Conservation (phyloP, 1,139 yeast species). For the Yamadazyma triangularis region DNA sequence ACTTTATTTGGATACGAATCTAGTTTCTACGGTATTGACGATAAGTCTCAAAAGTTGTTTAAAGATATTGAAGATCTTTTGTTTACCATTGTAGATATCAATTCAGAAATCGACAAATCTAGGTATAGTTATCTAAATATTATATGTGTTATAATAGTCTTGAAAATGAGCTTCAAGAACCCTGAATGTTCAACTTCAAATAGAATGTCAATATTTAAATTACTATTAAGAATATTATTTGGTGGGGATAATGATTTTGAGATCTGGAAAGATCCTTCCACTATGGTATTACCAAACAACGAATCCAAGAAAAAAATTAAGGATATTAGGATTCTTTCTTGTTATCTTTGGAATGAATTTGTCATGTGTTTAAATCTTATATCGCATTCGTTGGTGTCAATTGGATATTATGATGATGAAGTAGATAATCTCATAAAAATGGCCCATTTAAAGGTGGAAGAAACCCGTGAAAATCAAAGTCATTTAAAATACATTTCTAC, state of each 20-base stretch:
- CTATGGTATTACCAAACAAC: conserved; percentile 16
- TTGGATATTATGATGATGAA: conserved; percentile 17
- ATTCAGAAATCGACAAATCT: no score
- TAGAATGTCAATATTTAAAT: no score
- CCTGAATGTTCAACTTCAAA: no score
- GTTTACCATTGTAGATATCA: no score
- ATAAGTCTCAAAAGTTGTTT: no score
- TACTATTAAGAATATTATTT: conserved; percentile 14
- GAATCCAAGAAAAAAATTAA: conserved; percentile 16
- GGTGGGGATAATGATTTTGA: conserved; percentile 18
- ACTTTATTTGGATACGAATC: conserved; percentile 24
- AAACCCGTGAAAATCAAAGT: conserved; percentile 18
- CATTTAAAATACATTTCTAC: conserved; percentile 24
- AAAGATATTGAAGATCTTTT: no score
- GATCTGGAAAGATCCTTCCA: conserved; percentile 37
- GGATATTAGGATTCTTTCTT: conserved; percentile 28
- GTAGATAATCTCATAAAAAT: conserved; percentile 18
- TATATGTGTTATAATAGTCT: no score
- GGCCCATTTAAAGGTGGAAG: conserved; percentile 22
- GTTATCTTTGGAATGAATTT: conserved; percentile 34
- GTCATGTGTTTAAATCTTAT: conserved; percentile 30
- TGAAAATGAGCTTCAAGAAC: no score
- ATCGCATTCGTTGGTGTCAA: conserved; percentile 24
- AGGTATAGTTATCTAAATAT: no score
- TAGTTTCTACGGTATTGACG: not conserved